A percentile compares a stretch with the other conserved stretches of the same genome.
These are phyloP conservation scores for Olyra latifolia DNA, from an alignment of 176 grass and related monocot species.

Conservation along the genomic window DNA sequence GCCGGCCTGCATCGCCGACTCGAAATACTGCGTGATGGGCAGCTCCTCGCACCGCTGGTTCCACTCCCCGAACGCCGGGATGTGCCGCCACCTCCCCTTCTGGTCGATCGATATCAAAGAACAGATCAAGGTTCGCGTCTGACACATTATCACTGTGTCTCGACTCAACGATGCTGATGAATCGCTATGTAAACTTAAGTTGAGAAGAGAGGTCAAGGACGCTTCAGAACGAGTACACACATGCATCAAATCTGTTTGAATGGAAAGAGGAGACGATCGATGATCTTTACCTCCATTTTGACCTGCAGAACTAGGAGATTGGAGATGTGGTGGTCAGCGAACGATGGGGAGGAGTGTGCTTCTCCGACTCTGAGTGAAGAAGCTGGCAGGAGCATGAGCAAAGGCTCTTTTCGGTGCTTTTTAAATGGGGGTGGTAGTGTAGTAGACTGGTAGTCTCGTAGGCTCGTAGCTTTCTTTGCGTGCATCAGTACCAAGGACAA, in stretches of 20 bases:
- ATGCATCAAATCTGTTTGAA: neutral
- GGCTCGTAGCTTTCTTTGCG: neutral
- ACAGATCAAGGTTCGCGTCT: neutral
- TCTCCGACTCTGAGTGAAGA: neutral
- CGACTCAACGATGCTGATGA: neutral
- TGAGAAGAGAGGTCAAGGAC: neutral
- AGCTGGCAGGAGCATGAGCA: neutral
- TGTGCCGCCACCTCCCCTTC: conserved; percentile 35
- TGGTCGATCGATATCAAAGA: conserved; percentile 1
- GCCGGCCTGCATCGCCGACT: conserved; percentile 43
- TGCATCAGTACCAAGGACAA: conserved; percentile 5
- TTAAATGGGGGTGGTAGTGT: neutral
- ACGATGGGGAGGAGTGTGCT: neutral
- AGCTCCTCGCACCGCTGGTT: conserved; percentile 52
- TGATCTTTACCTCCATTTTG: conserved; percentile 29
- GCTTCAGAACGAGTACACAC: neutral
- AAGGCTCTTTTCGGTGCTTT: conserved; percentile 18
- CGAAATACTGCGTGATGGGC: conserved; percentile 42
- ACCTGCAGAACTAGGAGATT: neutral
- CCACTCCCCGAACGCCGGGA: conserved; percentile 59
- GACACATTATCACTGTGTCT: neutral
- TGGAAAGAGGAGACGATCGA: neutral
- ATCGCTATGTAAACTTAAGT: neutral
- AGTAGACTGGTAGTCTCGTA: too few relatives aligned
- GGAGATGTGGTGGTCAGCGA: neutral